These are phyloP conservation scores for Herpetospermum pedunculosum DNA, from an alignment of 306 rosid species.

Conservation along the genomic window DNA sequence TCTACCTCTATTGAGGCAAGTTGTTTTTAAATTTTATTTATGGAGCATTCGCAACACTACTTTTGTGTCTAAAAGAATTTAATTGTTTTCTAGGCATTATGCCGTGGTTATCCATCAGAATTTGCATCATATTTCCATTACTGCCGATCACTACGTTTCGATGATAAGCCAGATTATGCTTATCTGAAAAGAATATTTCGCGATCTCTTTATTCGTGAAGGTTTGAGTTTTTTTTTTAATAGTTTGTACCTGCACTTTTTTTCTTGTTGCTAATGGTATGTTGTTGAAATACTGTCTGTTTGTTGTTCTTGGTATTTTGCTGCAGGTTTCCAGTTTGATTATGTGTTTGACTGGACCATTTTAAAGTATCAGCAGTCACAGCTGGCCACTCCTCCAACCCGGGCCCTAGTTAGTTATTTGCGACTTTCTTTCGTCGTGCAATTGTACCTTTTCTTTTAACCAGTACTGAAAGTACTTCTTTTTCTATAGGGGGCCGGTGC, in stretches of 20 bases:
- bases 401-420: conserved; percentile 38
- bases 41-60: neutral
- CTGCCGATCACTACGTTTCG: conserved; percentile 89
- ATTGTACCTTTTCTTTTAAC: conserved; percentile 4
- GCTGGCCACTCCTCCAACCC: conserved; percentile 70
- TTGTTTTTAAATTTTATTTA: neutral
- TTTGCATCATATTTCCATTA: conserved; percentile 95
- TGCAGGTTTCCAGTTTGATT: conserved; percentile 92
- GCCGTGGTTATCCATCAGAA: conserved; percentile 94
- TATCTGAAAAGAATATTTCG: conserved; percentile 94
- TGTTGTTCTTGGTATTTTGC: conserved; percentile 8
- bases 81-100: conserved; percentile 57
- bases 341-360: conserved; percentile 96
- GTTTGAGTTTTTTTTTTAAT: conserved; percentile 20
- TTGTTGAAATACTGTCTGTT: neutral
- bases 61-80: conserved; percentile 13
- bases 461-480: conserved; percentile 1
- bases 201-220: conserved; percentile 92
- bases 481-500: conserved; percentile 50
- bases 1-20: conserved; percentile 85
- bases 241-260: neutral
- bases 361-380: conserved; percentile 95
- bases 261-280: neutral
- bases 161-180: conserved; percentile 93
- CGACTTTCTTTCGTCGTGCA: neutral